phyloP scores from a whole-genome alignment of 2,329 filamentous ascomycete genomes.

The Aspergillus tubingensis region DNA sequence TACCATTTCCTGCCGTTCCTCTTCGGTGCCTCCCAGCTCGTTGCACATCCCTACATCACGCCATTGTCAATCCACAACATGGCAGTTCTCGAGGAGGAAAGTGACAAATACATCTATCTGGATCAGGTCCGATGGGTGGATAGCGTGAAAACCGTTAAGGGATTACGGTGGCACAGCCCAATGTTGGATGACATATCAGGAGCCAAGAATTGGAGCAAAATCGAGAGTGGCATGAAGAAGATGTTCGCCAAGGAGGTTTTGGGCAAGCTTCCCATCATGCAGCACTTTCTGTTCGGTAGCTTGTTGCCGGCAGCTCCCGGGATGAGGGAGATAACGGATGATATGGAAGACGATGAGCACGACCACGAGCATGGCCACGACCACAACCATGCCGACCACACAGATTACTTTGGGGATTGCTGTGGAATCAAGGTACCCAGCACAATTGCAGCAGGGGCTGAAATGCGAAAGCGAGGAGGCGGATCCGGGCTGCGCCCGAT shows the following conservation, averaged over 20 bases:
- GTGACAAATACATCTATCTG: conserved; percentile 81
- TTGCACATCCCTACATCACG: conserved; percentile 79
- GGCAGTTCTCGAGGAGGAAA: conserved; percentile 82
- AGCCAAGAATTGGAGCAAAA: conserved; percentile 85
- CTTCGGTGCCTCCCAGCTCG: conserved; percentile 86
- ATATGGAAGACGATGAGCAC: conserved; percentile 56
- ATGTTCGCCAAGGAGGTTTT: conserved; percentile 96
- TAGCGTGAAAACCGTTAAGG: conserved; percentile 92
- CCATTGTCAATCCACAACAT: conserved; percentile 83
- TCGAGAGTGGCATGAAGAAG: conserved; percentile 90
- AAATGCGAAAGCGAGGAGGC: conserved; percentile 74
- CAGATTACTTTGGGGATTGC: conserved; percentile 82
- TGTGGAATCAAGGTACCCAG: conserved; percentile 98
- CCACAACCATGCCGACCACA: conserved; percentile 63
- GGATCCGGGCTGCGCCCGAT: conserved; percentile 64
- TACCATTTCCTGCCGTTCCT: conserved; percentile 97
- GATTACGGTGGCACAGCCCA: conserved; percentile 91
- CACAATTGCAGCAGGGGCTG: conserved; percentile 84
- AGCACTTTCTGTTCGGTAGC: conserved; percentile 93
- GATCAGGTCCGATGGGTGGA: conserved; percentile 94
- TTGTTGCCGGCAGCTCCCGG: conserved; percentile 76
- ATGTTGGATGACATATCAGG: conserved; percentile 98
- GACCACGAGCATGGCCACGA: conserved; percentile 66
- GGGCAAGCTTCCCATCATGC: conserved; percentile 94
- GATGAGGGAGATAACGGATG: conserved; percentile 62